Percentiles rank a stretch among this genome's conserved stretches.
phyloP scores from a whole-genome alignment of 768 basidiomycete species.

The Podaxis carcinomalis region DNA sequence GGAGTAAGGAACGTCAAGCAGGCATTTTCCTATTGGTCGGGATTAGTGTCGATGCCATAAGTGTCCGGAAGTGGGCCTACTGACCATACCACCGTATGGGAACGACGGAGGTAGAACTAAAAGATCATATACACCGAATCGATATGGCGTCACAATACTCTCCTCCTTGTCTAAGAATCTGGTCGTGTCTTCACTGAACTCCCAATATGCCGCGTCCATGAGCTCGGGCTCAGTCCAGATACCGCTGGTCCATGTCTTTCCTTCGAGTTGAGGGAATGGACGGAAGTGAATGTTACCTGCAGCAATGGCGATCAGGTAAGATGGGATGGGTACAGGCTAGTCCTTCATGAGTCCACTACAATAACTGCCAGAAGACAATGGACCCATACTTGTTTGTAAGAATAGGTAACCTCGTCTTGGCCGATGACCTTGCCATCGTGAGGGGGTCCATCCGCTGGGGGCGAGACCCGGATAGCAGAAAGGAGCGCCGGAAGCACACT shows the following conservation, averaged over 20 bases:
- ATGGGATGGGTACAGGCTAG: slow-evolving; percentile 81
- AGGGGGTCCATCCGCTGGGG: slow-evolving; percentile 61
- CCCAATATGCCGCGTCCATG: slow-evolving; percentile 75
- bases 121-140: slow-evolving; percentile 85
- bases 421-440: slow-evolving; percentile 76
- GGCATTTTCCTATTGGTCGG: slow-evolving; percentile 69
- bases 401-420: slow-evolving; percentile 68
- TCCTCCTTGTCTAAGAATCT: slow-evolving; percentile 77
- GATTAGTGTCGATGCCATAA: neutral
- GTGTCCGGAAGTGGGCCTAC: slow-evolving; percentile 14
- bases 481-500: slow-evolving; percentile 84
- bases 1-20: slow-evolving; percentile 88
- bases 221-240: slow-evolving; percentile 90
- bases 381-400: slow-evolving; percentile 65
- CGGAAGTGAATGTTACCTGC: slow-evolving; percentile 77
- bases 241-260: slow-evolving; percentile 75
- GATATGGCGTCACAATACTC: slow-evolving; percentile 67
- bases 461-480: slow-evolving; percentile 78
- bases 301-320: slow-evolving; percentile 91
- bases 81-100: slow-evolving; percentile 88
- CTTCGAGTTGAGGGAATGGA: slow-evolving; percentile 52
- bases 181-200: slow-evolving; percentile 85
- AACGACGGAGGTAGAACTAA: slow-evolving; percentile 88
- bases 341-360: neutral
- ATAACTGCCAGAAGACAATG: neutral